These are phyloP conservation scores for Yarrowia deformans DNA, from an alignment of 805 yeast genomes.

Conservation along the genomic window DNA sequence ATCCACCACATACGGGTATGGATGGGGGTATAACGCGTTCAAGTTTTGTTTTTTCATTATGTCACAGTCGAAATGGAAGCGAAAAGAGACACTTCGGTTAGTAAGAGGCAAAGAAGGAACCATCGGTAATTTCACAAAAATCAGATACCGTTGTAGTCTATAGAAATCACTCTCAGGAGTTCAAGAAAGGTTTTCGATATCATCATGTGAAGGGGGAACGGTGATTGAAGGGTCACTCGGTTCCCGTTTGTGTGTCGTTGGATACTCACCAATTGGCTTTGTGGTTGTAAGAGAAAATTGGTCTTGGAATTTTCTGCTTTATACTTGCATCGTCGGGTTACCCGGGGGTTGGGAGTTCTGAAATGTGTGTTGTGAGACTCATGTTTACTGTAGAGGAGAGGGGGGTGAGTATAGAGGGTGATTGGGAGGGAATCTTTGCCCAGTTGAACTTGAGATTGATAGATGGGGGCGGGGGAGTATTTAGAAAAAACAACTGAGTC, in stretches of 20 bases:
- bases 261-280: conserved; percentile 28
- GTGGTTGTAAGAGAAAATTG: background rate
- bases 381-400: background rate
- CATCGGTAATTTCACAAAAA: background rate
- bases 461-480: background rate
- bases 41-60: conserved; percentile 28
- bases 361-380: background rate
- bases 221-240: too few species aligned
- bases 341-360: conserved; percentile 27
- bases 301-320: background rate
- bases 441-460: background rate
- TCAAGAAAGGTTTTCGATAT: conserved; percentile 35
- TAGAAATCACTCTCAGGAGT: conserved; percentile 44
- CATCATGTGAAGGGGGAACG: conserved; percentile 20
- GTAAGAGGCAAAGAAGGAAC: background rate
- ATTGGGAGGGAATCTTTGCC: background rate
- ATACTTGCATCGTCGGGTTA: background rate
- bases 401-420: background rate
- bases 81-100: background rate
- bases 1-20: conserved; percentile 37
- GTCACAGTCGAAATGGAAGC: background rate
- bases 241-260: background rate
- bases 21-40: conserved; percentile 30
- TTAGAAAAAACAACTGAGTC: background rate
- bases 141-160: conserved; percentile 99